phyloP scores from a whole-genome alignment of 1,284 basidiomycete genomes.

The Albatrellus sp. region DNA sequence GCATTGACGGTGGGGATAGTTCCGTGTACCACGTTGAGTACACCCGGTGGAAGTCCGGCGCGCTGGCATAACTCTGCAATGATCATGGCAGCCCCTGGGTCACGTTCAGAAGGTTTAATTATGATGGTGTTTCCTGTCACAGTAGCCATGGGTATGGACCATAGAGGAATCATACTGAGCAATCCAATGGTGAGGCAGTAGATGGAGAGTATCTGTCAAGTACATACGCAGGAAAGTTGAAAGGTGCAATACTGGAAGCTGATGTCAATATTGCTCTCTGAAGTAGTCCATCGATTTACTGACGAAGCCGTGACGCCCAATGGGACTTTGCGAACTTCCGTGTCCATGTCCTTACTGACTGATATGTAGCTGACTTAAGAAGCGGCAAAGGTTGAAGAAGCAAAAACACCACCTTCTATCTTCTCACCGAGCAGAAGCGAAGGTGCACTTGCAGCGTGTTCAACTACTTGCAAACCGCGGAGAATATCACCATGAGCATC shows the following conservation, averaged over 20 bases:
- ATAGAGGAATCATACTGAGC: conserved; percentile 87
- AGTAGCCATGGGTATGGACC: conserved; percentile 85
- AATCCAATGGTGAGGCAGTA: conserved; percentile 1
- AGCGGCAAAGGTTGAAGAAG: neutral
- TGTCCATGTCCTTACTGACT: conserved; percentile 98
- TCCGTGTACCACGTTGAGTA: conserved; percentile 86
- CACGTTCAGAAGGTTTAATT: conserved; percentile 92
- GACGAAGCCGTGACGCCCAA: conserved; percentile 71
- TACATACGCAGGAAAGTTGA: conserved; percentile 84
- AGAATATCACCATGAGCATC: conserved; percentile 94
- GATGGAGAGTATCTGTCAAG: neutral
- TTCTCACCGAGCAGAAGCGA: conserved; percentile 82
- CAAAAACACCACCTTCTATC: conserved; percentile 53
- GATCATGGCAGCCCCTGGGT: conserved; percentile 95
- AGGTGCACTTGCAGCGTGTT: conserved; percentile 78
- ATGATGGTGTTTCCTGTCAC: conserved; percentile 93
- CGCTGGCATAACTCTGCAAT: conserved; percentile 88
- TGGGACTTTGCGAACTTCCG: conserved; percentile 69
- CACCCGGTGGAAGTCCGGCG: conserved; percentile 72
- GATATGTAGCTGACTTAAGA: conserved; percentile 3
- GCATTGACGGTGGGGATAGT: conserved; percentile 84
- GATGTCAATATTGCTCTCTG: conserved; percentile 5
- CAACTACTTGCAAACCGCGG: conserved; percentile 91
- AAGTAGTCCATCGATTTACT: conserved; percentile 8
- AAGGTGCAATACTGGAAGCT: conserved; percentile 67